Evolutionary conservation across 2,329 filamentous ascomycete genomes (phyloP), one percentile per base, ranked within the genome.

Genomic region (Penicillium concentricum): DNA sequence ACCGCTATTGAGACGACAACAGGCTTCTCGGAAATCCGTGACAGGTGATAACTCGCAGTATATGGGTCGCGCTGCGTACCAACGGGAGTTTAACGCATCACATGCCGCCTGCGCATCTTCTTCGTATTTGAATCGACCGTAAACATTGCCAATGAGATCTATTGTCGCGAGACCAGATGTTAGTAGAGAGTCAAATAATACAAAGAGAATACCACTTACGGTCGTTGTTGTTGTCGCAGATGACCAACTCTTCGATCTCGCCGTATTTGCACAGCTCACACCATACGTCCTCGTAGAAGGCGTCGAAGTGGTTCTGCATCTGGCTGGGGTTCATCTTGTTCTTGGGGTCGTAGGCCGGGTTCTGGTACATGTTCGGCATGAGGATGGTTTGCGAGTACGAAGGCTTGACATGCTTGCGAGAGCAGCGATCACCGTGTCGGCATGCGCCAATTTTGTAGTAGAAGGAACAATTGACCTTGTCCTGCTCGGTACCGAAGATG

Each of bases 361-460:
- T 99, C 78, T 97, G 94, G 84, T 99, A 99, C 68, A 99, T 90
- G 78, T 96, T 97, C 45, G 94, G 94, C 74, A 99, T 91, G 66
- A 99, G 89, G 77, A 99, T 92, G 20, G 94, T 99, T 78, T 99
- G 94, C 62, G 86, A 90, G 85, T 99, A 99, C 22, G 92, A 96
- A 1, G 94, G 94, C 81, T 99, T 99, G 82, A 99, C 94, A 79
- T 99, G 94, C 79, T 99, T 99, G 69, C 94, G 88, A 61, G 90
- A 95, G 84, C 94, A 99, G 72, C 94, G 91, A 80, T 99, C 94
- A 74, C 94, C 94, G 83, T 99, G 94, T 61, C 94, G 89, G 82
- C 94, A 99, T 53, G 94, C 94, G 75, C 94, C 94, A 77, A 99
- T 99, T 82, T 99, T 99, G 89, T 97, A 92, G 87, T 99, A 99